Conservation (phyloP, 2,329 filamentous ascomycete genomes). For the Pezizomycotina sp. region DNA sequence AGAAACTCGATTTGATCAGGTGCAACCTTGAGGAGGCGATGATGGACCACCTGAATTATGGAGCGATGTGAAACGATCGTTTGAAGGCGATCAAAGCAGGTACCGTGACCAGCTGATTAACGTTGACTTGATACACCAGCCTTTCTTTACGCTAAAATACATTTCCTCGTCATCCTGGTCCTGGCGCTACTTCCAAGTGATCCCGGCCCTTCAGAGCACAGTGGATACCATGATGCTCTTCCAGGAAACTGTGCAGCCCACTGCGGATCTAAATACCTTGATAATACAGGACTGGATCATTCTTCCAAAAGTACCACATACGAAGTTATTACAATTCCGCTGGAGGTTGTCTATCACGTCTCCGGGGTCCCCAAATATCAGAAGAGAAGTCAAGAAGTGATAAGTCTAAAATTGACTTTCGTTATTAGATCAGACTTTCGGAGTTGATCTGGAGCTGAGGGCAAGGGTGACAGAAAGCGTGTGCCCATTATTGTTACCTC, state of each 20-base stretch:
- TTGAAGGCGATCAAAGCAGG: conserved; percentile 88
- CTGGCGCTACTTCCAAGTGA: conserved; percentile 95
- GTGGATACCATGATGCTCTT: conserved; percentile 99
- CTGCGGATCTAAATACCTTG: conserved; percentile 82
- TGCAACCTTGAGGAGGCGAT: conserved; percentile 95
- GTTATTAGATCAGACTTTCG: conserved; percentile 69
- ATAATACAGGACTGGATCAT: conserved; percentile 95
- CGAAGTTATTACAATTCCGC: conserved; percentile 99
- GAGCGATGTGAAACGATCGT: conserved; percentile 87
- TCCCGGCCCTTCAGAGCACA: conserved; percentile 83
- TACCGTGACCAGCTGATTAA: conserved; percentile 4
- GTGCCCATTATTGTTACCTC: conserved; percentile 86
- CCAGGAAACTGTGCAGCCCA: conserved; percentile 93
- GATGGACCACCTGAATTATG: conserved; percentile 78
- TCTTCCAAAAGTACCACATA: conserved; percentile 82
- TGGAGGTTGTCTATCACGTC: conserved; percentile 40
- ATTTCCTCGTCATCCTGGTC: conserved; percentile 58
- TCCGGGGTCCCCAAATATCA: background rate
- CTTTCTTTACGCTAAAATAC: background rate
- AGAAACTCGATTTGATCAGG: conserved; percentile 72
- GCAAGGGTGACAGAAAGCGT: conserved; percentile 89
- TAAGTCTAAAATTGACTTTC: conserved; percentile 1
- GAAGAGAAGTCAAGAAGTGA: background rate
- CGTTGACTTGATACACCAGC: background rate
- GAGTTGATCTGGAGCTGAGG: conserved; percentile 89